A percentile compares a stretch with the other conserved stretches of the same genome.
Conservation (phyloP, 2,329 filamentous ascomycete species). For the Trichoderma endophyticum region DNA sequence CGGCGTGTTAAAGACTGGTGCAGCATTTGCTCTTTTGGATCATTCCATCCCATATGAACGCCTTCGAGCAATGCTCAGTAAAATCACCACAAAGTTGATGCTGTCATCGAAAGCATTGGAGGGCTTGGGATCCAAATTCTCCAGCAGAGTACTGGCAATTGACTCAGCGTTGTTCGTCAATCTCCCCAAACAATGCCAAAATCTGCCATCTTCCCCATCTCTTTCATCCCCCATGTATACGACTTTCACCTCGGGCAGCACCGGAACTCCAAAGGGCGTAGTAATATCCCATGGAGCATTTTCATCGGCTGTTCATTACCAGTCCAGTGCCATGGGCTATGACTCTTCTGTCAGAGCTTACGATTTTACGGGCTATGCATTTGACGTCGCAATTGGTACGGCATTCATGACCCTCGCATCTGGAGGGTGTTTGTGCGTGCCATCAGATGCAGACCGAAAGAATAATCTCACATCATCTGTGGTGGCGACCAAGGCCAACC, state of each 20-base stretch:
- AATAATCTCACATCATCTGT: neutral
- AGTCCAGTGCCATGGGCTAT: neutral
- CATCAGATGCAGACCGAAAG: neutral
- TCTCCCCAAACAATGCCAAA: neutral
- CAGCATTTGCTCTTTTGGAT: neutral
- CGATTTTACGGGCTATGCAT: neutral
- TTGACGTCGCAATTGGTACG: neutral
- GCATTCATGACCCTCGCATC: neutral
- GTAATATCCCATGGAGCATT: neutral
- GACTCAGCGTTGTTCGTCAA: neutral
- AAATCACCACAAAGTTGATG: neutral
- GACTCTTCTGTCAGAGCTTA: neutral
- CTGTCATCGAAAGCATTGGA: neutral
- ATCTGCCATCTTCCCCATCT: neutral
- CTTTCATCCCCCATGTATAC: neutral
- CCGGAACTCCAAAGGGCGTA: slow-evolving; percentile 25
- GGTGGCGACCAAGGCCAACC: neutral
- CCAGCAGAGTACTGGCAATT: neutral
- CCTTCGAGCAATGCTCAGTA: neutral
- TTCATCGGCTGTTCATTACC: neutral
- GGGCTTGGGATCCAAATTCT: neutral
- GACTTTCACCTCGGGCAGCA: slow-evolving; percentile 24
- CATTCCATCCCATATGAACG: neutral
- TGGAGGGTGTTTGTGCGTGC: neutral
- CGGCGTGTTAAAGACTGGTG: neutral